phyloP scores from a whole-genome alignment of 2,329 filamentous ascomycete species.

The Xylariaceae sp. region DNA sequence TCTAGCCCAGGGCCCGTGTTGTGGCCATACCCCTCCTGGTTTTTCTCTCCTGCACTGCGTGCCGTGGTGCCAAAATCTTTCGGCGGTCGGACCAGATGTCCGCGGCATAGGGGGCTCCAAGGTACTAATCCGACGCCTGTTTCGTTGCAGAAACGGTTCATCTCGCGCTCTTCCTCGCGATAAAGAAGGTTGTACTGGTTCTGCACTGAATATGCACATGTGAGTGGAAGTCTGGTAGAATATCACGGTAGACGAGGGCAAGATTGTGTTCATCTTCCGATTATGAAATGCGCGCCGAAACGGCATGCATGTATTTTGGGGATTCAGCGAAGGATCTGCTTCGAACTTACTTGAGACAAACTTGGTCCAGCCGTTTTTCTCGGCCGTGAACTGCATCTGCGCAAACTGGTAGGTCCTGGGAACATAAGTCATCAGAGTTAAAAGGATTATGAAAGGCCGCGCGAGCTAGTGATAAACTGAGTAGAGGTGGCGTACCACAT shows the following conservation, averaged over 20 bases:
- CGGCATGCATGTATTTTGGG: no score
- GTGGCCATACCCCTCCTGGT: background rate
- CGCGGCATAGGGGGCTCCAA: conserved; percentile 33
- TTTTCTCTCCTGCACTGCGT: conserved; percentile 2
- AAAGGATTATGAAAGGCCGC: background rate
- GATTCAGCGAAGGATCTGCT: background rate
- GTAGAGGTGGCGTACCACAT: conserved; percentile 36
- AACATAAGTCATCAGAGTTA: background rate
- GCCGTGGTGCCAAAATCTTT: conserved; percentile 2
- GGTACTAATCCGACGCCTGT: conserved; percentile 39
- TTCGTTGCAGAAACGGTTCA: conserved; percentile 40
- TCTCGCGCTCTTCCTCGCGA: conserved; percentile 57
- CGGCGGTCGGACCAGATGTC: conserved; percentile 4
- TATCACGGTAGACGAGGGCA: no score
- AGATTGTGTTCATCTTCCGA: no score
- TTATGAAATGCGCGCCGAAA: no score
- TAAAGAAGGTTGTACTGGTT: conserved; percentile 58
- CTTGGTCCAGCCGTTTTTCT: conserved; percentile 48
- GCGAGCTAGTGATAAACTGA: background rate
- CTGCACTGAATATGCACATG: conserved; percentile 39
- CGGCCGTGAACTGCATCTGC: conserved; percentile 47
- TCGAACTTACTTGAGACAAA: conserved; percentile 44
- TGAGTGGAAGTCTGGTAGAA: background rate
- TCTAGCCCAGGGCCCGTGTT: background rate
- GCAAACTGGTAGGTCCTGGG: conserved; percentile 6